phyloP scores from a whole-genome alignment of 2,329 filamentous ascomycete genomes.

The Myriosclerotinia curreyana region DNA sequence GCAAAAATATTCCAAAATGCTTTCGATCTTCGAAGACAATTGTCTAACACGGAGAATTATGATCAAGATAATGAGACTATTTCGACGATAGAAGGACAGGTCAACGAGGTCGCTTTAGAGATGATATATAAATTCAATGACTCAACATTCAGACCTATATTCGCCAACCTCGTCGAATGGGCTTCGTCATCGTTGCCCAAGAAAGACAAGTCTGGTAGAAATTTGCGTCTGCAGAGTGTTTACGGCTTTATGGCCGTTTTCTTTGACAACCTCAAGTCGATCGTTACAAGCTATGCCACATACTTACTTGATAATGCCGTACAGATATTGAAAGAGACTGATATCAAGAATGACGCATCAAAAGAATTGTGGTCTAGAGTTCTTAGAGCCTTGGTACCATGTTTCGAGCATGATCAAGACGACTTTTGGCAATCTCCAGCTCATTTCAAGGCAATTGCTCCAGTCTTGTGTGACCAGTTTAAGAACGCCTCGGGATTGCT shows the following conservation, averaged over 20 bases:
- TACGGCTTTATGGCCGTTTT: constrained; percentile 79
- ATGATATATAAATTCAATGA: constrained; percentile 98
- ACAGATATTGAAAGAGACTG: constrained; percentile 53
- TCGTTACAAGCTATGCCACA: constrained; percentile 87
- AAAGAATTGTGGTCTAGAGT: constrained; percentile 66
- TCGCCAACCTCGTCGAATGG: constrained; percentile 83
- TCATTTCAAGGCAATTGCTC: constrained; percentile 73
- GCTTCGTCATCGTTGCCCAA: constrained; percentile 59
- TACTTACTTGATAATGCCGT: constrained; percentile 78
- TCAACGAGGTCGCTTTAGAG: constrained; percentile 73
- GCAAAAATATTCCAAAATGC: constrained; percentile 59
- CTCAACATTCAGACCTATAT: constrained; percentile 86
- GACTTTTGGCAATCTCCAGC: constrained; percentile 93
- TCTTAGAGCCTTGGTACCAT: constrained; percentile 67
- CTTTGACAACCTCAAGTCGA: constrained; percentile 84
- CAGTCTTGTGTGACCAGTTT: constrained; percentile 67
- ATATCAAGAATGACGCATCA: constrained; percentile 47
- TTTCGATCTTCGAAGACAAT: constrained; percentile 63
- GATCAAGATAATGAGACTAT: constrained; percentile 48
- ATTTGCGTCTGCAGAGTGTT: constrained; percentile 67
- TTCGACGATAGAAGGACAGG: constrained; percentile 57
- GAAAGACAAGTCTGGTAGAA: constrained; percentile 56
- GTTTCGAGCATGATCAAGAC: constrained; percentile 87
- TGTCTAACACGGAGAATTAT: constrained; percentile 46
- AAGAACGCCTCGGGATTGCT: constrained; percentile 47